Evolutionary conservation across 345 rosid species (phyloP).

Genomic region (Eutrema japonicum): DNA sequence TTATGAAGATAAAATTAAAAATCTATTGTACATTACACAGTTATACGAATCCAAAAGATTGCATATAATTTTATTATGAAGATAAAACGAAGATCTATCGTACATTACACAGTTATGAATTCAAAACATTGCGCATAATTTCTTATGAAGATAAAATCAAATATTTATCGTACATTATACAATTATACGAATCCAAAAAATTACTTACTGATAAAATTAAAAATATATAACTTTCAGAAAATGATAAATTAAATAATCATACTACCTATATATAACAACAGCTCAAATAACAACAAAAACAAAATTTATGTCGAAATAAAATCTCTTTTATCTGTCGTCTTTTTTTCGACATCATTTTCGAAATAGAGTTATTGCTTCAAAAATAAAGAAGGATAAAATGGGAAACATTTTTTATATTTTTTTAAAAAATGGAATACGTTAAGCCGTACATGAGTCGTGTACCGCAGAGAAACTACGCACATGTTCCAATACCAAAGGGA

Average conservation of each 20-base stretch:
- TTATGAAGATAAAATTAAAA: neutral
- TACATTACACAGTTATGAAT: neutral
- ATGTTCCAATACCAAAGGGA: constrained; percentile 36
- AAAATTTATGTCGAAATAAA: neutral
- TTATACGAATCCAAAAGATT: neutral
- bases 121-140: neutral
- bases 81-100: neutral
- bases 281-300: neutral
- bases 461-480: constrained; percentile 38
- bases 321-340: neutral
- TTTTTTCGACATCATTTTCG: neutral
- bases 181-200: neutral
- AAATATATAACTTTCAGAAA: neutral
- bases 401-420: neutral
- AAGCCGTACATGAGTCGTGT: constrained; percentile 28
- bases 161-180: neutral
- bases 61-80: neutral
- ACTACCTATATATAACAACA: neutral
- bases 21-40: neutral
- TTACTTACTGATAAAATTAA: neutral
- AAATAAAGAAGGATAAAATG: neutral
- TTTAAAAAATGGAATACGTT: neutral
- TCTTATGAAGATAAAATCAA: neutral
- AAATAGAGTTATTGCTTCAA: neutral
- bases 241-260: neutral